Evolutionary conservation across 495 filamentous ascomycete genomes (phyloP).

Genomic region (Pyrenula massariospora): DNA sequence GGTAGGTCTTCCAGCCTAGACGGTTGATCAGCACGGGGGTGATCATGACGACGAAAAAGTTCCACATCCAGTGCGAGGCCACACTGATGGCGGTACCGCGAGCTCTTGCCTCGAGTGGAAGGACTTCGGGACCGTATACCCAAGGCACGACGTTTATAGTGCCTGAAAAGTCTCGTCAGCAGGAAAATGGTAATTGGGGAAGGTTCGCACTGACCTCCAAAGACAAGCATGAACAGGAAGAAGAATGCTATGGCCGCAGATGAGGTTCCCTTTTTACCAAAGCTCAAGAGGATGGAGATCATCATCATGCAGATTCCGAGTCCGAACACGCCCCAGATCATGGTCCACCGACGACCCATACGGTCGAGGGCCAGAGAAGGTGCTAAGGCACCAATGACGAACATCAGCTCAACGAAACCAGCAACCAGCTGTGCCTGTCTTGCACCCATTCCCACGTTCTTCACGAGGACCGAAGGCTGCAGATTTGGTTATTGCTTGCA

Average conservation of each 20-base stretch:
- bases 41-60: constrained; percentile 49
- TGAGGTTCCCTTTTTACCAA: constrained; percentile 18
- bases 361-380: constrained; percentile 27
- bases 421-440: not conserved
- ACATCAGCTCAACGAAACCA: not conserved
- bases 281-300: constrained; percentile 34
- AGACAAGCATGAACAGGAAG: constrained; percentile 38
- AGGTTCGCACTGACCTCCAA: constrained; percentile 15
- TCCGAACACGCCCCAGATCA: constrained; percentile 43
- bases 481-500: not conserved
- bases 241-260: constrained; percentile 33
- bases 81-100: constrained; percentile 30
- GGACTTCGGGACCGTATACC: constrained; percentile 33
- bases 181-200: not conserved
- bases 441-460: not conserved
- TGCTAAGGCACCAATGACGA: constrained; percentile 13
- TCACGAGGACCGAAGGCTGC: not conserved
- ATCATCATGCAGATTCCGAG: constrained; percentile 39
- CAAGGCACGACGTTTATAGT: constrained; percentile 36
- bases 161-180: constrained; percentile 2
- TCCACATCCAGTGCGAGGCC: constrained; percentile 32
- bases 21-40: constrained; percentile 42
- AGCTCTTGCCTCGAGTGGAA: constrained; percentile 27
- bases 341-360: constrained; percentile 45
- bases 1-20: constrained; percentile 45